These are phyloP conservation scores for Chalaropsis thielavioides DNA, from an alignment of 2,329 filamentous ascomycete species.

Conservation along the genomic window DNA sequence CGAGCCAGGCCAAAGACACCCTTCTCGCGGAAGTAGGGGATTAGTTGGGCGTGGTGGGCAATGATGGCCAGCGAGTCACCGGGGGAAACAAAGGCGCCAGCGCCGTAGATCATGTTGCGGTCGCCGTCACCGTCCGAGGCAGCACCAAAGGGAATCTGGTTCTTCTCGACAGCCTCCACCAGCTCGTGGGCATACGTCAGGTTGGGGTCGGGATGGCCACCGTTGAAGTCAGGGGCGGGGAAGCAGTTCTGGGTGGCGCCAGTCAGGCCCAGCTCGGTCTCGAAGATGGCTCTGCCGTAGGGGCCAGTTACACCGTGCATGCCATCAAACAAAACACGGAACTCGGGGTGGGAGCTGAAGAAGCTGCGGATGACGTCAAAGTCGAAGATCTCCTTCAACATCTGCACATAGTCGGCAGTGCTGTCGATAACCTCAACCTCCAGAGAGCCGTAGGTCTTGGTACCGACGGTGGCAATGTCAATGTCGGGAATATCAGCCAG, in stretches of 20 bases:
- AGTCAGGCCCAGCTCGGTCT: conserved; percentile 76
- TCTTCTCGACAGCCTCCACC: conserved; percentile 84
- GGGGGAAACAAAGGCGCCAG: conserved; percentile 88
- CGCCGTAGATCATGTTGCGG: conserved; percentile 99
- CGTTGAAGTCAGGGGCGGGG: conserved; percentile 87
- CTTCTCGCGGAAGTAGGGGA: conserved; percentile 97
- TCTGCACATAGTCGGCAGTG: conserved; percentile 76
- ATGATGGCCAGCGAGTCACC: conserved; percentile 97
- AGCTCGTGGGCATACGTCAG: conserved; percentile 91
- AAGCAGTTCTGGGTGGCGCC: conserved; percentile 75
- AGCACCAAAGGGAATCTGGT: conserved; percentile 85
- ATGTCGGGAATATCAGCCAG: conserved; percentile 74
- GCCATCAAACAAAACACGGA: conserved; percentile 93
- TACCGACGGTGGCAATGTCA: conserved; percentile 70
- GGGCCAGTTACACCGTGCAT: conserved; percentile 90
- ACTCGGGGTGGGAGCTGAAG: conserved; percentile 72
- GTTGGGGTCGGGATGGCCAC: conserved; percentile 95
- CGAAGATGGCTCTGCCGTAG: conserved; percentile 89
- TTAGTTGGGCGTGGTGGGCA: conserved; percentile 87
- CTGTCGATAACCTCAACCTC: conserved; percentile 95
- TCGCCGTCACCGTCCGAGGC: conserved; percentile 95
- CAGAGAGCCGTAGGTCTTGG: conserved; percentile 66
- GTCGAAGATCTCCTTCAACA: conserved; percentile 98
- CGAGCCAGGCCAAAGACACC: conserved; percentile 90
- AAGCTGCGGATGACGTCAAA: conserved; percentile 93